Percentiles rank a stretch among this genome's conserved stretches.
Evolutionary conservation across 345 rosid species (phyloP).

Genomic region (Schrenkiella parvula): DNA sequence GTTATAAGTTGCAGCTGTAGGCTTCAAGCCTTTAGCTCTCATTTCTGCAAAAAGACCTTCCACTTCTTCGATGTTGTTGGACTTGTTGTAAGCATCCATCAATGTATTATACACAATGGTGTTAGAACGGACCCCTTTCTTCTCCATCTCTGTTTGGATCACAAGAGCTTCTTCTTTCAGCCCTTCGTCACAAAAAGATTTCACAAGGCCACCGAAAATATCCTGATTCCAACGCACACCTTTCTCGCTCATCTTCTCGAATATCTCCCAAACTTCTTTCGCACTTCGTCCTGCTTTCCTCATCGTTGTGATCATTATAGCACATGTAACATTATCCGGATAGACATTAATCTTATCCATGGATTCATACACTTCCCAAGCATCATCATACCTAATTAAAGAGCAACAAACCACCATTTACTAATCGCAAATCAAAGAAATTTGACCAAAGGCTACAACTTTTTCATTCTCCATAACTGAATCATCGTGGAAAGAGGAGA

Average conservation of each 20-base stretch:
- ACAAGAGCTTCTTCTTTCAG: conserved; percentile 74
- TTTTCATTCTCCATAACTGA: background rate
- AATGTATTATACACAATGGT: conserved; percentile 64
- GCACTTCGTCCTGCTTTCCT: conserved; percentile 62
- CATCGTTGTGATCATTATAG: conserved; percentile 70
- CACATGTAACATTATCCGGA: conserved; percentile 73
- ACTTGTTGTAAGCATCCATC: conserved; percentile 78
- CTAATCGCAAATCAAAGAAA: background rate
- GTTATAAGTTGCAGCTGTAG: conserved; percentile 58
- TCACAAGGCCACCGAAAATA: conserved; percentile 62
- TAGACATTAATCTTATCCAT: conserved; percentile 60
- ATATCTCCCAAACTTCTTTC: conserved; percentile 74
- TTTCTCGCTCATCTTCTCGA: conserved; percentile 67
- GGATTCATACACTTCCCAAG: conserved; percentile 56
- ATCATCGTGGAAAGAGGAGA: background rate
- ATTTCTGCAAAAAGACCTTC: conserved; percentile 83
- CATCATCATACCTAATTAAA: conserved; percentile 60
- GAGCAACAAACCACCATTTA: background rate
- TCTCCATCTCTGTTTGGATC: conserved; percentile 81
- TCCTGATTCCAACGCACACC: conserved; percentile 76
- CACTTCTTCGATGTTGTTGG: conserved; percentile 68
- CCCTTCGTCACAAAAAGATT: conserved; percentile 85
- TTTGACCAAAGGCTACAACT: background rate
- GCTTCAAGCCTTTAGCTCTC: conserved; percentile 58
- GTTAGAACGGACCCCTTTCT: conserved; percentile 63